Evolutionary conservation across 345 rosid species (phyloP).

Genomic region (Linum trigynum): DNA sequence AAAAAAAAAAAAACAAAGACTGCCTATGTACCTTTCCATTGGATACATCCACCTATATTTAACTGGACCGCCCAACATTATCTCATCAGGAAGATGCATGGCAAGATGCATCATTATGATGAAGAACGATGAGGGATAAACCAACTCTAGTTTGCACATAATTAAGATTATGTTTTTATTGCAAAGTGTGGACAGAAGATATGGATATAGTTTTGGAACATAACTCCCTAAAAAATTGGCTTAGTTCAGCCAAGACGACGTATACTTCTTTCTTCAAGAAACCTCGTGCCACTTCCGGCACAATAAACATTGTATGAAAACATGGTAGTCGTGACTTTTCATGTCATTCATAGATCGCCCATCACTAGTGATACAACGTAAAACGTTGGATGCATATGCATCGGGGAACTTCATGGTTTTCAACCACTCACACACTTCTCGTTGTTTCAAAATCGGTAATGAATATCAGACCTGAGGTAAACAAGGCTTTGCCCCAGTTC

Average conservation of each 20-base stretch:
- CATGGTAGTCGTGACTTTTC: slow-evolving; percentile 3
- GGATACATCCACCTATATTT: too few relatives aligned
- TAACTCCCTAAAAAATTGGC: background rate
- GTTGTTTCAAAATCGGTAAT: background rate
- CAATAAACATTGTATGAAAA: slow-evolving; percentile 5
- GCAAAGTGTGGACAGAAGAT: too few relatives aligned
- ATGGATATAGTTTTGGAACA: background rate
- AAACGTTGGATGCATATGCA: slow-evolving; percentile 7
- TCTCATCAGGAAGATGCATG: too few relatives aligned
- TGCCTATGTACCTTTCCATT: too few relatives aligned
- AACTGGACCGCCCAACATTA: too few relatives aligned
- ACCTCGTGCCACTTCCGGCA: background rate
- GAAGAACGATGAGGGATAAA: too few relatives aligned
- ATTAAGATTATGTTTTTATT: too few relatives aligned
- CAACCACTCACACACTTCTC: too few relatives aligned
- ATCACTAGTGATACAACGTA: background rate
- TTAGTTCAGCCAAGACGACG: background rate
- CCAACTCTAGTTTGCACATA: too few relatives aligned
- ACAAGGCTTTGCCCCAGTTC: too few relatives aligned
- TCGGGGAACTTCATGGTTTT: background rate
- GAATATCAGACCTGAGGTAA: background rate
- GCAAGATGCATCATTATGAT: too few relatives aligned
- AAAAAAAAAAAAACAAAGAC: too few relatives aligned
- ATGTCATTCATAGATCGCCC: background rate
- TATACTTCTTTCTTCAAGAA: background rate